A percentile compares a stretch with the other conserved stretches of the same genome.
Evolutionary conservation across 106 monocot genomes (phyloP).

Genomic region (Dendrobium officinale): DNA sequence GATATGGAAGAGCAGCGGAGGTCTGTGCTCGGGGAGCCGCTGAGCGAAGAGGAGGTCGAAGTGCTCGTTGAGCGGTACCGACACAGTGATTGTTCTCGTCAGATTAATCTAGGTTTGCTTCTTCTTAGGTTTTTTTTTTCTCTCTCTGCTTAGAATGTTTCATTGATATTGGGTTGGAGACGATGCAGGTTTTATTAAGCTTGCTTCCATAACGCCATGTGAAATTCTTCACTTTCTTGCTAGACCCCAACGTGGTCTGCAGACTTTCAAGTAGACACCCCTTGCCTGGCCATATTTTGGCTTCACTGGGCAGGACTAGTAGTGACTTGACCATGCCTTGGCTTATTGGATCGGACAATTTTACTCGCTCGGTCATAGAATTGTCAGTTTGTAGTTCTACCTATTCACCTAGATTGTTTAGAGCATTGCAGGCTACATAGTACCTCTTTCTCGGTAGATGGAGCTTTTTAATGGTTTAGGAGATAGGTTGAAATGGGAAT

Average conservation of each 20-base stretch:
- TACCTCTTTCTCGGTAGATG: no score
- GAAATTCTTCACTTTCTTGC: not conserved
- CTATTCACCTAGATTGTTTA: no score
- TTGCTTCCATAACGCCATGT: not conserved
- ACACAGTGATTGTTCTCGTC: conserved; percentile 61
- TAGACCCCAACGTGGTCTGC: not conserved
- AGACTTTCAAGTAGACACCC: no score
- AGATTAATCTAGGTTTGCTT: conserved; percentile 75
- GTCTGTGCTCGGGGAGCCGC: conserved; percentile 53
- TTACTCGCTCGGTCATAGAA: no score
- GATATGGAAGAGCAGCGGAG: conserved; percentile 18
- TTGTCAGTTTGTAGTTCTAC: no score
- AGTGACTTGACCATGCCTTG: no score
- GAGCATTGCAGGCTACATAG: no score
- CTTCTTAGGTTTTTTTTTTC: not conserved
- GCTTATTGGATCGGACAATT: no score
- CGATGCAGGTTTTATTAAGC: not conserved
- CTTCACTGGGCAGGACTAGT: no score
- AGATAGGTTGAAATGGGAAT: no score
- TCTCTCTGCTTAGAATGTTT: not conserved
- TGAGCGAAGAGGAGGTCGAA: conserved; percentile 51
- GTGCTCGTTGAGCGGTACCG: conserved; percentile 77
- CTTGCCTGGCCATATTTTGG: no score
- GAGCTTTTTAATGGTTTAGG: no score
- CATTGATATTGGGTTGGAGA: not conserved